Conservation (phyloP, 225 moss, liverwort and hornwort genomes). For the Takakia lepidozioides region DNA sequence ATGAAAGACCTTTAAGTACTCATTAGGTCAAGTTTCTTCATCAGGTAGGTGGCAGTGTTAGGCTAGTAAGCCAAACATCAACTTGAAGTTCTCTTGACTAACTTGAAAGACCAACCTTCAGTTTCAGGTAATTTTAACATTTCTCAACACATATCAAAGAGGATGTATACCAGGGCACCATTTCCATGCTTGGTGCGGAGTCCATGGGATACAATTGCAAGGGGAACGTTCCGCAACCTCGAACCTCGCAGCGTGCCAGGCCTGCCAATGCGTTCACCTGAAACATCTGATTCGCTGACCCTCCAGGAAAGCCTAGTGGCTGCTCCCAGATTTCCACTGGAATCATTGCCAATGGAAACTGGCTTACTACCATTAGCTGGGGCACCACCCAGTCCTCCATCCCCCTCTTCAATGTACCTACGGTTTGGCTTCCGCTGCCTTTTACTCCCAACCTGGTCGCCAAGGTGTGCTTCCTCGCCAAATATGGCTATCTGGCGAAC, state of each 20-base stretch:
- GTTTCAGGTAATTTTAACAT: too few relatives aligned
- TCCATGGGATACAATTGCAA: conserved; percentile 20
- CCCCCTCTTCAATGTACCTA: conserved; percentile 79
- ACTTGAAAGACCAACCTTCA: too few relatives aligned
- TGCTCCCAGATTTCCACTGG: conserved; percentile 33
- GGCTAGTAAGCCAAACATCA: too few relatives aligned
- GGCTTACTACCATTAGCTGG: conserved; percentile 33
- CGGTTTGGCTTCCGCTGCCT: conserved; percentile 94
- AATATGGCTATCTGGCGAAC: conserved; percentile 62
- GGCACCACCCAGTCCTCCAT: conserved; percentile 34
- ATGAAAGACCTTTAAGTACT: too few relatives aligned
- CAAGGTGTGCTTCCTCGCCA: conserved; percentile 63
- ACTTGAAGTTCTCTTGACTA: too few relatives aligned
- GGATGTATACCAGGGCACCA: conserved; percentile 21
- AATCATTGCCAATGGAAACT: conserved; percentile 27
- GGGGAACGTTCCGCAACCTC: conserved; percentile 40
- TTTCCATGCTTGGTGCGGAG: conserved; percentile 32
- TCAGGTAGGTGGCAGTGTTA: too few relatives aligned
- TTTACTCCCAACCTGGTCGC: conserved; percentile 61
- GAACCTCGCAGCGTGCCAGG: conserved; percentile 42
- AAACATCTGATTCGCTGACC: conserved; percentile 51
- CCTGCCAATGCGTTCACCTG: conserved; percentile 48
- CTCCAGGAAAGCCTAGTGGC: conserved; percentile 60
- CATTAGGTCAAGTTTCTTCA: too few relatives aligned
- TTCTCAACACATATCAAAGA: too few relatives aligned